These are phyloP conservation scores for Penstemon davidsonii DNA, from an alignment of 257 asterid genomes.

Conservation along the genomic window DNA sequence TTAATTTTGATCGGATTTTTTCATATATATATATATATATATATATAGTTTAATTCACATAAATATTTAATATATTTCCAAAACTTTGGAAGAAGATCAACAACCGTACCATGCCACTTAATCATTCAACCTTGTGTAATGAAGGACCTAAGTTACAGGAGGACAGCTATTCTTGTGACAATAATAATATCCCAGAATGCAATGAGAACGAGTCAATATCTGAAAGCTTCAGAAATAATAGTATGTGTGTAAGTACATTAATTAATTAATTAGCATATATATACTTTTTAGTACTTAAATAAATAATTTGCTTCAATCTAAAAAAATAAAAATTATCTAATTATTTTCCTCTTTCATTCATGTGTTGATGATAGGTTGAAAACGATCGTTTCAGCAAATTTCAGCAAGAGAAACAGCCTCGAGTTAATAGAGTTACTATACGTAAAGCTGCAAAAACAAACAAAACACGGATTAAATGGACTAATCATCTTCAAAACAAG, in stretches of 20 bases:
- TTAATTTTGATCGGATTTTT: too few relatives aligned
- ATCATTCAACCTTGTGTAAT: too few relatives aligned
- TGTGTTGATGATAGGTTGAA: conserved; percentile 1
- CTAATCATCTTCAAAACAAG: conserved; percentile 45
- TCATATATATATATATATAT: too few relatives aligned
- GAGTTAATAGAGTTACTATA: background rate
- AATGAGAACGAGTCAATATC: background rate
- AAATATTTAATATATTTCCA: too few relatives aligned
- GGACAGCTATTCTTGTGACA: too few relatives aligned
- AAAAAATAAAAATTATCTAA: background rate
- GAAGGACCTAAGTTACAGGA: too few relatives aligned
- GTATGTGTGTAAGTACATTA: conserved; percentile 19
- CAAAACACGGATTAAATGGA: conserved; percentile 52
- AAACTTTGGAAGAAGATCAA: too few relatives aligned
- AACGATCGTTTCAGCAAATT: conserved; percentile 9
- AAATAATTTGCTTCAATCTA: too few relatives aligned
- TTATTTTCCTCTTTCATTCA: background rate
- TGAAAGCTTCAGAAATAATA: conserved; percentile 13
- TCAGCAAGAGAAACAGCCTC: conserved; percentile 20
- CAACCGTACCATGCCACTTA: too few relatives aligned
- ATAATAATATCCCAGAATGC: conserved; percentile 10
- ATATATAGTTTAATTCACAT: too few relatives aligned
- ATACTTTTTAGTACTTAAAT: too few relatives aligned
- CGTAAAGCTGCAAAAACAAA: conserved; percentile 25
- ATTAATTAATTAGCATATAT: conserved; percentile 19